Percentiles rank a stretch among this genome's conserved stretches.
These are phyloP conservation scores for Chalara sp. DNA, from an alignment of 2,329 filamentous ascomycete species.

Conservation along the genomic window DNA sequence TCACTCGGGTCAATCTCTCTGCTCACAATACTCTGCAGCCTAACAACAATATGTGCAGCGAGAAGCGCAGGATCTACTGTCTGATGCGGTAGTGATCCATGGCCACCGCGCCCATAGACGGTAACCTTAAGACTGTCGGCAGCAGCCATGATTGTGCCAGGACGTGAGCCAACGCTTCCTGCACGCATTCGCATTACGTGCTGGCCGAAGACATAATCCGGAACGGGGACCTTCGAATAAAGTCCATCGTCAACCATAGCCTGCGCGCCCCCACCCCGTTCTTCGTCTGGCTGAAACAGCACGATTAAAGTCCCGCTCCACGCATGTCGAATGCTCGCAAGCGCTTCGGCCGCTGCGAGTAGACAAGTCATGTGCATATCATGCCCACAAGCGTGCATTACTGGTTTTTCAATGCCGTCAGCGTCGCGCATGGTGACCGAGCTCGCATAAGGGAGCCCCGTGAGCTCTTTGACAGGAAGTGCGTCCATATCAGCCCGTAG, in stretches of 20 bases:
- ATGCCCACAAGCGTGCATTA: slow-evolving; percentile 66
- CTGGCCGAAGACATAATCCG: slow-evolving; percentile 47
- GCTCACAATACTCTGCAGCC: slow-evolving; percentile 33
- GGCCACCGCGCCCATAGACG: slow-evolving; percentile 35
- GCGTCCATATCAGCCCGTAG: slow-evolving; percentile 58
- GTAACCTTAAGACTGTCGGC: slow-evolving; percentile 32
- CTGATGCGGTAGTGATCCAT: slow-evolving; percentile 37
- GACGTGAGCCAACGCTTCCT: slow-evolving; percentile 27
- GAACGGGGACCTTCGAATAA: slow-evolving; percentile 44
- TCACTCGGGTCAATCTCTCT: slow-evolving; percentile 33
- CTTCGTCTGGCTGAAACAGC: slow-evolving; percentile 63
- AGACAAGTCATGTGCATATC: slow-evolving; percentile 57
- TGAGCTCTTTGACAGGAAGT: slow-evolving; percentile 49
- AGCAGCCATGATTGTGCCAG: slow-evolving; percentile 29
- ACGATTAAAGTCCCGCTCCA: slow-evolving; percentile 60
- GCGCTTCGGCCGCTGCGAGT: slow-evolving; percentile 45
- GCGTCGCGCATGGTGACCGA: slow-evolving; percentile 30
- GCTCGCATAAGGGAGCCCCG: slow-evolving; percentile 49
- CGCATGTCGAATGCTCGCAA: slow-evolving; percentile 34
- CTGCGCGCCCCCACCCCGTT: slow-evolving; percentile 54
- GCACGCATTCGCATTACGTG: slow-evolving; percentile 41
- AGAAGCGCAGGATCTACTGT: slow-evolving; percentile 41
- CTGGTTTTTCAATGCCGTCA: slow-evolving; percentile 42
- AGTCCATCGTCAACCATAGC: slow-evolving; percentile 55
- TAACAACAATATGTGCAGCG: slow-evolving; percentile 33